phyloP scores from a whole-genome alignment of 345 rosid species.

The Eucalyptus melliodora region DNA sequence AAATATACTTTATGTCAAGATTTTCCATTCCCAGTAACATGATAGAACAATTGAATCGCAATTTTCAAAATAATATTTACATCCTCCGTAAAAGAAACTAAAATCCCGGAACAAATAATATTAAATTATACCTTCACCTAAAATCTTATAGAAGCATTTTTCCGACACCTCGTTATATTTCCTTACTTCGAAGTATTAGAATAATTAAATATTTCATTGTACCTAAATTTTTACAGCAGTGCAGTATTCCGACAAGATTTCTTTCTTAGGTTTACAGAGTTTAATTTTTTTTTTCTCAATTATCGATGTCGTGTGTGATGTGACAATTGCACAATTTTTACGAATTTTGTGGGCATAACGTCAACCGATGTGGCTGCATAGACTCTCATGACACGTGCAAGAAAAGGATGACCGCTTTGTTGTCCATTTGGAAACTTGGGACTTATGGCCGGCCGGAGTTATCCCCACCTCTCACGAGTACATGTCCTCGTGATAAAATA shows the following conservation, averaged over 20 bases:
- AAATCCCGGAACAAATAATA: fast-evolving
- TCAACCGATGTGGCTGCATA: neutral
- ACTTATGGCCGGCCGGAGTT: neutral
- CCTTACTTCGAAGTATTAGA: neutral
- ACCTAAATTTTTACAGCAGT: neutral
- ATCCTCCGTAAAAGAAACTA: neutral
- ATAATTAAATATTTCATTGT: neutral
- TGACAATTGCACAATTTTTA: neutral
- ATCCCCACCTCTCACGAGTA: neutral
- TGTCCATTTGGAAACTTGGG: neutral
- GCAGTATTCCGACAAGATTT: neutral
- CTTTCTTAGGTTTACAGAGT: neutral
- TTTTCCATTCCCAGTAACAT: neutral
- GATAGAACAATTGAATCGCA: neutral
- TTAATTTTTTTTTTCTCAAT: neutral
- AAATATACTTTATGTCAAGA: neutral
- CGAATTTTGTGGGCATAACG: neutral
- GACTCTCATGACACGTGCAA: neutral
- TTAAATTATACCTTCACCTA: neutral
- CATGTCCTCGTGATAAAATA: neutral
- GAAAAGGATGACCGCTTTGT: neutral
- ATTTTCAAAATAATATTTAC: neutral
- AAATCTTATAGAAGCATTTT: neutral
- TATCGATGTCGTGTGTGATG: neutral
- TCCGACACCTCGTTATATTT: neutral